Evolutionary conservation across 139 green algal genomes (phyloP).

Genomic region (Chara braunii): DNA sequence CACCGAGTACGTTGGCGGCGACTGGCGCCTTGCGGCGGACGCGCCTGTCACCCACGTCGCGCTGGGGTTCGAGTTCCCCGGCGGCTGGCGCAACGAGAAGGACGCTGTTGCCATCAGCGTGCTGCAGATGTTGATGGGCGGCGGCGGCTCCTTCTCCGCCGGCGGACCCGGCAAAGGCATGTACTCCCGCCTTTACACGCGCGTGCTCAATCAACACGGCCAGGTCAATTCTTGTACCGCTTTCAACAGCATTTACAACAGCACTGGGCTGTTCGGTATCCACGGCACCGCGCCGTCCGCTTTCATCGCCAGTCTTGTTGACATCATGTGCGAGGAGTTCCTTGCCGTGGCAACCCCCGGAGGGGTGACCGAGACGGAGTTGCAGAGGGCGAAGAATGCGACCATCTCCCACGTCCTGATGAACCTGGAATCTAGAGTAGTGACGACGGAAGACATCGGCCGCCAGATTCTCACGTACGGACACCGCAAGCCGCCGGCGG

Average conservation of each 20-base stretch:
- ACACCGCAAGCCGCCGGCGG: constrained; percentile 33
- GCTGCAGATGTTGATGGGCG: constrained; percentile 78
- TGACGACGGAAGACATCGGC: constrained; percentile 85
- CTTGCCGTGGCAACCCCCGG: constrained; percentile 47
- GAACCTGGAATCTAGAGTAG: constrained; percentile 77
- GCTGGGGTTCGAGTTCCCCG: constrained; percentile 67
- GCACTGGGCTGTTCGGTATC: constrained; percentile 78
- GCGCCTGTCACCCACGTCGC: constrained; percentile 49
- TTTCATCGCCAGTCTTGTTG: constrained; percentile 45
- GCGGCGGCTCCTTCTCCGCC: constrained; percentile 82
- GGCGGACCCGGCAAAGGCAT: constrained; percentile 92
- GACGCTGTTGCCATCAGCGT: constrained; percentile 68
- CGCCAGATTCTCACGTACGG: constrained; percentile 90
- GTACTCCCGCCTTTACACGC: constrained; percentile 89
- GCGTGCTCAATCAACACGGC: constrained; percentile 74
- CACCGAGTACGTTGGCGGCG: constrained; percentile 54
- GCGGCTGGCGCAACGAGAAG: constrained; percentile 85
- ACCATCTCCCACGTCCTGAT: constrained; percentile 65
- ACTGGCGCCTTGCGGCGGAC: constrained; percentile 39
- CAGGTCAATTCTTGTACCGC: constrained; percentile 79
- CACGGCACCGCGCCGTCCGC: constrained; percentile 47
- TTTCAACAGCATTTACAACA: constrained; percentile 81
- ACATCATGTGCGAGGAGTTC: constrained; percentile 46
- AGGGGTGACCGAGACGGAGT: constrained; percentile 57
- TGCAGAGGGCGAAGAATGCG: constrained; percentile 76